A percentile compares a stretch with the other conserved stretches of the same genome.
These are phyloP conservation scores for Metarhizium guizhouense DNA, from an alignment of 2,329 filamentous ascomycete genomes.

Conservation along the genomic window DNA sequence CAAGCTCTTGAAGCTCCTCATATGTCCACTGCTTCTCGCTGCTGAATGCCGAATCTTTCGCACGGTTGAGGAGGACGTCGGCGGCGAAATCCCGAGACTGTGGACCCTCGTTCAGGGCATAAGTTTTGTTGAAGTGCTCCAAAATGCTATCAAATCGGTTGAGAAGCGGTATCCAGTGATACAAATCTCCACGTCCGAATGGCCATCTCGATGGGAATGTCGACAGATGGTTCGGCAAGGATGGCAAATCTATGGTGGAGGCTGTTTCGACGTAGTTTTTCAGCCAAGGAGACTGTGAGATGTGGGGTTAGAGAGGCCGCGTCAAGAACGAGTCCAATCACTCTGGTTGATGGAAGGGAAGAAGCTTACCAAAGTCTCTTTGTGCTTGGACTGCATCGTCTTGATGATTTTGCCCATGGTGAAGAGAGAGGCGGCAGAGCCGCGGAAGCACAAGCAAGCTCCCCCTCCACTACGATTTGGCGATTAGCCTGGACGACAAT, in stretches of 20 bases:
- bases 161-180: constrained; percentile 93
- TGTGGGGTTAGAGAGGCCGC: background rate
- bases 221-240: constrained; percentile 67
- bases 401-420: constrained; percentile 63
- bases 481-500: constrained; percentile 31
- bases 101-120: constrained; percentile 70
- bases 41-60: constrained; percentile 40
- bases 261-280: constrained; percentile 69
- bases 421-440: constrained; percentile 48
- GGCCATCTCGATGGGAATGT: constrained; percentile 87
- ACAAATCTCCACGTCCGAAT: constrained; percentile 88
- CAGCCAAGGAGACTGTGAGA: constrained; percentile 71
- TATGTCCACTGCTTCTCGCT: constrained; percentile 36
- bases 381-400: constrained; percentile 57
- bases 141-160: constrained; percentile 90
- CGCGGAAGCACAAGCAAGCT: constrained; percentile 38
- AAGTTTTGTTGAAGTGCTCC: constrained; percentile 70
- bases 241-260: constrained; percentile 59
- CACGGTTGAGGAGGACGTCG: constrained; percentile 52
- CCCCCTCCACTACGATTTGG: constrained; percentile 49
- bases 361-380: constrained; percentile 52
- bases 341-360: too few species aligned
- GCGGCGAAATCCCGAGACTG: constrained; percentile 69
- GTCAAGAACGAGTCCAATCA: background rate
- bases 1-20: constrained; percentile 44